Evolutionary conservation across 345 rosid species (phyloP), one percentile per base, ranked within the genome.

Genomic region (Anastatica hierochuntica): DNA sequence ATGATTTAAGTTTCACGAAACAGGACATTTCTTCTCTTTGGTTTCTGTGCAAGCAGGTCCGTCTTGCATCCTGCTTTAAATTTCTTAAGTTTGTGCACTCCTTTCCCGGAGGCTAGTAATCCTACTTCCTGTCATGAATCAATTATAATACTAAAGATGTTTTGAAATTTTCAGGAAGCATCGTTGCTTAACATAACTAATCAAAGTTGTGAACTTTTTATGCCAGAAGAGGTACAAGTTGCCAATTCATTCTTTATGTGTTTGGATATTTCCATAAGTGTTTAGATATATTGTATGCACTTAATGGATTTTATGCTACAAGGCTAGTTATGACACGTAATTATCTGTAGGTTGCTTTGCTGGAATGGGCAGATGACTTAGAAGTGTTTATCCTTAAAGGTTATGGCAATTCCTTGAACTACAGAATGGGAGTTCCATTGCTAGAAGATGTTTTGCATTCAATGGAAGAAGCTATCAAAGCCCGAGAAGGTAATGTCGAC

Each of bases 301-400:
- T n/a, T n/a, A n/a, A 27, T 19, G 13, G 8, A 15, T 36, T 17
- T 40, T 43, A 8, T 30, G 17, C 39, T 26, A 52, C 29, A 38
- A 38, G 27, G 34, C 19, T 52, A 61, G 10, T 63, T 55, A 74
- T 71, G 11, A 30, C 48, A 49, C 8, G 17, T 18, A 23, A 17
- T 60, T 44, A 18, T 70, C 52, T 48, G 46, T 39, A 92, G 98
- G 77, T 85, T 65, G 79, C 82, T 67, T 79, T 88, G 79, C 76
- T 92, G 76, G 98, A 83, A 78, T 92, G 98, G 98, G 63, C 86
- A 44, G 90, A 92, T 74, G 98, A 88, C 72, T 56, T 85, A 68
- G 95, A 85, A 76, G 56, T 70, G 54, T 88, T 83, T 62, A 49
- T 92, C 27, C 65, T 88, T 62, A 92, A 88, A 77, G 98, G 89